phyloP scores from a whole-genome alignment of 345 rosid species.

The Diplotaxis tenuifolia region DNA sequence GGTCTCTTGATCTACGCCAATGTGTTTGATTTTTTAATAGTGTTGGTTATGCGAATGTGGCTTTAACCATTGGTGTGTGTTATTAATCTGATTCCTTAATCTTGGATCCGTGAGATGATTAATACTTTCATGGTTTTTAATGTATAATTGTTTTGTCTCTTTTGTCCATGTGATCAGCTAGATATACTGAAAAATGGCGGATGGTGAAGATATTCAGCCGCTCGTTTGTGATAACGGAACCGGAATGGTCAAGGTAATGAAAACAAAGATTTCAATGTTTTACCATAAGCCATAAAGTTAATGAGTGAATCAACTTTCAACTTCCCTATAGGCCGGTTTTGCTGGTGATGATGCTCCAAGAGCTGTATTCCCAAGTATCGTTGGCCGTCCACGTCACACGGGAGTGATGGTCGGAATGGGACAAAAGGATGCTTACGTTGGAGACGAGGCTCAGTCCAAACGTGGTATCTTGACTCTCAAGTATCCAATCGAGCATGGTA shows the following conservation, averaged over 20 bases:
- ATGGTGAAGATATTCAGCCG: constrained; percentile 64
- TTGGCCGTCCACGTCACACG: constrained; percentile 66
- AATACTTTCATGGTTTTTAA: neutral
- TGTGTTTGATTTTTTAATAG: neutral
- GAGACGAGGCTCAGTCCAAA: constrained; percentile 73
- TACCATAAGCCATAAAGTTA: neutral
- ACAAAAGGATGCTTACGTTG: constrained; percentile 60
- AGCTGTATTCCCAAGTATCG: constrained; percentile 71
- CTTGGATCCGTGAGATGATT: neutral
- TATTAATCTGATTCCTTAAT: neutral
- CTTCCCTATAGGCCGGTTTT: constrained; percentile 55
- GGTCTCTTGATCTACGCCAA: neutral
- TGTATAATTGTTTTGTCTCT: constrained; percentile 12
- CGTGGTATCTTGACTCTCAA: constrained; percentile 67
- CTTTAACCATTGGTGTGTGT: neutral
- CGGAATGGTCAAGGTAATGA: constrained; percentile 63
- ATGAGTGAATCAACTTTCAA: neutral
- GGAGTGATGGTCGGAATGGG: constrained; percentile 78
- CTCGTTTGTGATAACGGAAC: constrained; percentile 66
- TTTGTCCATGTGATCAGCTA: constrained; percentile 16
- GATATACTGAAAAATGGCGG: constrained; percentile 47
- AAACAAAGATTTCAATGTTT: neutral
- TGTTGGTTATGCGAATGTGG: neutral
- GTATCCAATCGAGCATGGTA: constrained; percentile 68
- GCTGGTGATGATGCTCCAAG: constrained; percentile 78